Percentiles rank a stretch among this genome's conserved stretches.
Conservation (phyloP, 305 asterid genomes). For the Salvia sclarea region DNA sequence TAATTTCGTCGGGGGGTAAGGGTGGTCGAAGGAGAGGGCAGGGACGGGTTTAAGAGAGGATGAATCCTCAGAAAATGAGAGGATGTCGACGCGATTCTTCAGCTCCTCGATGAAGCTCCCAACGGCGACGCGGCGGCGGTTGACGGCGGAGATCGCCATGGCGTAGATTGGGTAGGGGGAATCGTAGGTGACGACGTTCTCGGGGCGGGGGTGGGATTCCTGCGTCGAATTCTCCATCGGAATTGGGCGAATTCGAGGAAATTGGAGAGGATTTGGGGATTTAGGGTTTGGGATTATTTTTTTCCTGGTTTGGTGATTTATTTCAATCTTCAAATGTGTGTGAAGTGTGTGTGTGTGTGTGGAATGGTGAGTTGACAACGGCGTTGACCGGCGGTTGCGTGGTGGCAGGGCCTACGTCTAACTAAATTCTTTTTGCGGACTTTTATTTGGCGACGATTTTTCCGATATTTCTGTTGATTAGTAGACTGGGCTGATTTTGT, state of each 20-base stretch:
- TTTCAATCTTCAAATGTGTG: not conserved
- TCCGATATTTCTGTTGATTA: not conserved
- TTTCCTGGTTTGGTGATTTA: not conserved
- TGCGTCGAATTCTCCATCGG: conserved; percentile 57
- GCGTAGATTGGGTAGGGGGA: conserved; percentile 67
- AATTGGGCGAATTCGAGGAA: not conserved
- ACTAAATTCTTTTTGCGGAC: not conserved
- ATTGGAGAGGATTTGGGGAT: not conserved
- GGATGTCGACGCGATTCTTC: conserved; percentile 73
- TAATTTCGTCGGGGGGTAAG: conserved; percentile 86
- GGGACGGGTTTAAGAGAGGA: conserved; percentile 50
- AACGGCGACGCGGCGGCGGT: conserved; percentile 59
- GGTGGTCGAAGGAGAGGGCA: conserved; percentile 69
- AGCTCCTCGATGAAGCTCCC: conserved; percentile 73
- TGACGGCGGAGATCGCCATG: conserved; percentile 68
- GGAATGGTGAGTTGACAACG: conserved; percentile 20
- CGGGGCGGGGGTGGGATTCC: conserved; percentile 46
- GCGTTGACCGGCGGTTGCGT: conserved; percentile 29
- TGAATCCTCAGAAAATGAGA: conserved; percentile 61
- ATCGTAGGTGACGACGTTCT: conserved; percentile 51
- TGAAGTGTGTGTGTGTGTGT: not conserved
- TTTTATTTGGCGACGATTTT: not conserved
- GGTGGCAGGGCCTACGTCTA: conserved; percentile 6
- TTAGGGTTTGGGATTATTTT: conserved; percentile 23
- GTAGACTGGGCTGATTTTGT: not conserved